Evolutionary conservation across 2,329 filamentous ascomycete species (phyloP).

Genomic region (Trichoderma citrinoviride): DNA sequence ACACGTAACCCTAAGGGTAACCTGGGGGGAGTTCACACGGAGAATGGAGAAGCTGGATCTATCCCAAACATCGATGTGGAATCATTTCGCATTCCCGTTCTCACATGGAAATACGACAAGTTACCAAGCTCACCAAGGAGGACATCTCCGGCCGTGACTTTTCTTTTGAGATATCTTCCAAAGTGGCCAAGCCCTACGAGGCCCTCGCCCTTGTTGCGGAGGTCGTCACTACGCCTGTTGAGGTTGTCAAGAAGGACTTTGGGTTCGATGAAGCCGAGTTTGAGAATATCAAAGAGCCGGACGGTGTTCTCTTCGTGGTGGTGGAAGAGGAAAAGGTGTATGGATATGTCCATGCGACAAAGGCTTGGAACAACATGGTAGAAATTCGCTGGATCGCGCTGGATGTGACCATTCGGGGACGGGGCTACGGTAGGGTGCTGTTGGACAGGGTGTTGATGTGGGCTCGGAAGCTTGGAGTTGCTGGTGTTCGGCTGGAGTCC

Average conservation of each 20-base stretch:
- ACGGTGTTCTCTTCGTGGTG: neutral
- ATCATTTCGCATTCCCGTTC: neutral
- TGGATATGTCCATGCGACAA: conserved; percentile 23
- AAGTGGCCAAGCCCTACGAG: conserved; percentile 22
- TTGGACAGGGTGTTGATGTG: conserved; percentile 22
- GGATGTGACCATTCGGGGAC: conserved; percentile 21
- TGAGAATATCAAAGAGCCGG: neutral
- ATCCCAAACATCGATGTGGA: too few species aligned
- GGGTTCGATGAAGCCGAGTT: conserved; percentile 17
- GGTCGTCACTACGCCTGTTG: conserved; percentile 9
- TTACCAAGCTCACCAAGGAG: conserved; percentile 1
- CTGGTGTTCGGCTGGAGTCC: conserved; percentile 21
- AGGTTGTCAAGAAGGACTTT: neutral
- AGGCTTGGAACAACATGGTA: conserved; percentile 26
- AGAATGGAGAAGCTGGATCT: too few species aligned
- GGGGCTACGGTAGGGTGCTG: conserved; percentile 20
- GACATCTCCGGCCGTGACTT: conserved; percentile 23
- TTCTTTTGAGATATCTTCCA: conserved; percentile 21
- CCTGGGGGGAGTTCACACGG: too few species aligned
- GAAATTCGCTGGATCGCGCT: conserved; percentile 22
- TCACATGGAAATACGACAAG: conserved; percentile 20
- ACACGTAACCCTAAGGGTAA: neutral
- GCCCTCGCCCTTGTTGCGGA: conserved; percentile 16
- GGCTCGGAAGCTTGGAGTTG: conserved; percentile 21
- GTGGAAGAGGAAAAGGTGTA: conserved; percentile 6